phyloP scores from a whole-genome alignment of 208 protist genomes.

The Leishmania tarentolae region DNA sequence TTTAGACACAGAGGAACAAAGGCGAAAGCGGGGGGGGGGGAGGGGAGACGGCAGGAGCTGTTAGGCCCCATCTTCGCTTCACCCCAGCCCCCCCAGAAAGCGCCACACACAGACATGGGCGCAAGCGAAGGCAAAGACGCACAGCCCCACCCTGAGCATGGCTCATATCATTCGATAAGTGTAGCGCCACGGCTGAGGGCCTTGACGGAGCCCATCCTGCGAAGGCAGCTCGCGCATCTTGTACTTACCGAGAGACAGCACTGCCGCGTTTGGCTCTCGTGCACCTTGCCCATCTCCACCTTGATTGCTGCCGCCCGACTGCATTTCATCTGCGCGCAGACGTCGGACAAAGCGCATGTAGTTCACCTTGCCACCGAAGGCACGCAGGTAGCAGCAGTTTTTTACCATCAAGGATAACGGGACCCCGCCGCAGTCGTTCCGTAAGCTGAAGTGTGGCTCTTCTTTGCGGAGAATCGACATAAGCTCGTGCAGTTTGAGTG shows the following conservation, averaged over 20 bases:
- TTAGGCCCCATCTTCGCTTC: not conserved
- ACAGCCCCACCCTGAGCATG: not conserved
- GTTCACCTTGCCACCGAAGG: slow-evolving; percentile 60
- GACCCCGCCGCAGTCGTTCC: slow-evolving; percentile 63
- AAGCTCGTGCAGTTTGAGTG: slow-evolving; percentile 56
- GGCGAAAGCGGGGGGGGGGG: not conserved
- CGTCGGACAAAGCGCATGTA: slow-evolving; percentile 79
- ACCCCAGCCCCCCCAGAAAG: not conserved
- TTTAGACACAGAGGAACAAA: not conserved
- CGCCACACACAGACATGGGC: not conserved
- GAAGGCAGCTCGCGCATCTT: slow-evolving; percentile 83
- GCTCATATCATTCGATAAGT: slow-evolving; percentile 46
- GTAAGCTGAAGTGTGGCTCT: slow-evolving; percentile 64
- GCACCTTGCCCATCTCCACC: not conserved
- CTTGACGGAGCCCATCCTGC: slow-evolving; percentile 77
- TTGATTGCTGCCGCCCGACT: not conserved
- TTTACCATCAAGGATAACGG: slow-evolving; percentile 81
- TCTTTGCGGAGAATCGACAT: slow-evolving; percentile 53
- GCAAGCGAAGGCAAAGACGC: not conserved
- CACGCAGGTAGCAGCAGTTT: slow-evolving; percentile 78
- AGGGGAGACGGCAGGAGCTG: not conserved
- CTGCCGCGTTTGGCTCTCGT: not conserved
- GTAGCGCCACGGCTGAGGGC: slow-evolving; percentile 84
- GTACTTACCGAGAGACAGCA: slow-evolving; percentile 69
- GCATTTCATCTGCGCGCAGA: slow-evolving; percentile 10